Evolutionary conservation across 2,329 filamentous ascomycete species (phyloP).

Genomic region (Ceratocystis lukuohia): DNA sequence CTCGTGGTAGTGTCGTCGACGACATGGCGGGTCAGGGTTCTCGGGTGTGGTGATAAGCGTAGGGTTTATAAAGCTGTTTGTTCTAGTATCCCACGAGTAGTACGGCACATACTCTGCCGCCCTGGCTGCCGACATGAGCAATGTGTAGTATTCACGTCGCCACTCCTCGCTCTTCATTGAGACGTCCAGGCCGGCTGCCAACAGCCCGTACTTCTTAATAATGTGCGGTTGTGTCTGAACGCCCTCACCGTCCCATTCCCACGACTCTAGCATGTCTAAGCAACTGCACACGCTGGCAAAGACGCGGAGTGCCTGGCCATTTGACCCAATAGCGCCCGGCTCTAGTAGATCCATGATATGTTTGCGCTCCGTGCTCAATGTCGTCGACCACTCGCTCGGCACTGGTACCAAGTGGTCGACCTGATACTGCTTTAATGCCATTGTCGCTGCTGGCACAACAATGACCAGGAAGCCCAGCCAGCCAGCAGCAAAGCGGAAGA

Average conservation of each 20-base stretch:
- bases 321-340: conserved; percentile 7
- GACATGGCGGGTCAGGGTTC: conserved; percentile 65
- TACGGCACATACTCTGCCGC: conserved; percentile 71
- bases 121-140: conserved; percentile 62
- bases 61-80: conserved; percentile 52
- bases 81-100: conserved; percentile 54
- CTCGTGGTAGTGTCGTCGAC: conserved; percentile 52
- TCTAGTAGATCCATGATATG: conserved; percentile 15
- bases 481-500: conserved; percentile 39
- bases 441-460: conserved; percentile 9
- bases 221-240: conserved; percentile 14
- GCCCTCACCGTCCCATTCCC: conserved; percentile 16
- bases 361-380: conserved; percentile 5
- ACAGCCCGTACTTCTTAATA: conserved; percentile 12
- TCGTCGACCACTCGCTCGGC: conserved; percentile 12
- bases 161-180: conserved; percentile 66
- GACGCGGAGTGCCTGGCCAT: conserved; percentile 7
- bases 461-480: conserved; percentile 14
- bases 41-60: conserved; percentile 68
- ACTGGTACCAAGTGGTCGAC: conserved; percentile 16
- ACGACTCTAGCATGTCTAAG: conserved; percentile 15
- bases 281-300: conserved; percentile 10
- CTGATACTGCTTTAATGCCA: conserved; percentile 14
- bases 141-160: conserved; percentile 74
- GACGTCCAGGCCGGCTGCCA: conserved; percentile 45